A percentile compares a stretch with the other conserved stretches of the same genome.
phyloP scores from a whole-genome alignment of 768 basidiomycete species.

The Ramaria rubella region DNA sequence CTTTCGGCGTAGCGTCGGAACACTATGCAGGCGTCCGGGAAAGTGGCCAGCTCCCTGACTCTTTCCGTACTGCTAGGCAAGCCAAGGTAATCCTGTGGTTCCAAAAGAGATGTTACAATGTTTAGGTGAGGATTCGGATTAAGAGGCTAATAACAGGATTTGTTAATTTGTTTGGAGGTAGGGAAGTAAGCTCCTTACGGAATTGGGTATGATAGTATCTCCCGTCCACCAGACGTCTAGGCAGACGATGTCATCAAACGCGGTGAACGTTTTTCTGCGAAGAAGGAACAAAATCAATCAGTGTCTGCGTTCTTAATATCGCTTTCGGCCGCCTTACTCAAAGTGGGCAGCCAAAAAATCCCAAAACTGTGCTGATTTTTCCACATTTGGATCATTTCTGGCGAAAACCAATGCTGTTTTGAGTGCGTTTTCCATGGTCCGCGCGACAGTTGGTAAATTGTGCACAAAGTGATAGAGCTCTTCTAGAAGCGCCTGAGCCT shows the following conservation, averaged over 20 bases:
- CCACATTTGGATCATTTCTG: conserved; percentile 8
- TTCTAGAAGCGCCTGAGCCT: conserved; percentile 34
- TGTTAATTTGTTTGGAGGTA: background rate
- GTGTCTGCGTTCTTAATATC: too few relatives aligned
- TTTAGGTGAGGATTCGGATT: conserved; percentile 10
- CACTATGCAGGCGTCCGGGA: conserved; percentile 72
- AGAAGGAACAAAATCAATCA: background rate
- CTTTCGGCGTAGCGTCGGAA: conserved; percentile 73
- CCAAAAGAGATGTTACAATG: conserved; percentile 8
- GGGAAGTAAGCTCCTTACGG: background rate
- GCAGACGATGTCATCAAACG: conserved; percentile 4
- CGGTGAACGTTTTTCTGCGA: background rate
- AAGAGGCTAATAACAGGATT: conserved; percentile 1
- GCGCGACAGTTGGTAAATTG: conserved; percentile 26
- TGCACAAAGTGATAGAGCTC: conserved; percentile 35
- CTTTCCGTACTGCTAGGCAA: background rate
- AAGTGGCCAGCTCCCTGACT: conserved; percentile 11
- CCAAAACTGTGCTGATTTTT: conserved; percentile 27
- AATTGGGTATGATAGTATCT: background rate
- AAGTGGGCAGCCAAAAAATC: conserved; percentile 49
- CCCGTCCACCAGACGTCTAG: conserved; percentile 7
- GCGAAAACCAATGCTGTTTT: background rate
- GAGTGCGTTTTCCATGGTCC: conserved; percentile 9
- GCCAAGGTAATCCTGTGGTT: conserved; percentile 6
- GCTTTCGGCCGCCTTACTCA: conserved; percentile 39